Percentiles rank a stretch among this genome's conserved stretches.
Conservation (phyloP, 1,284 basidiomycete genomes). For the Anthracocystis walkeri region DNA sequence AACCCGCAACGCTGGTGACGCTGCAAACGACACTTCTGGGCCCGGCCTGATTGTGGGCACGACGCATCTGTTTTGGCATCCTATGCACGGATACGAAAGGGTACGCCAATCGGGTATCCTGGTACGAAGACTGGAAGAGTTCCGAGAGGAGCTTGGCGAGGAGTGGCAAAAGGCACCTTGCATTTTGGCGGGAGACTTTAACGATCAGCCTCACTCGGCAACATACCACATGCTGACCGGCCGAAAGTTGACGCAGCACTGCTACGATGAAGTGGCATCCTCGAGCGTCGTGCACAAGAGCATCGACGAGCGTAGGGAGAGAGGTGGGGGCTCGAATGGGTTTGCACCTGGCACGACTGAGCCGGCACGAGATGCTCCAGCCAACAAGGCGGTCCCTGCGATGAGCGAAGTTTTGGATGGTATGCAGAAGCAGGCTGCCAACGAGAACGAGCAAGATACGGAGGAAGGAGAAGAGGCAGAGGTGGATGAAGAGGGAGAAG, state of each 20-base stretch:
- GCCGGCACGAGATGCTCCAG: conserved; percentile 45
- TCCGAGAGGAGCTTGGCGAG: conserved; percentile 72
- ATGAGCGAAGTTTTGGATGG: conserved; percentile 66
- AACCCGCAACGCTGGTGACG: conserved; percentile 1
- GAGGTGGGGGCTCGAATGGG: conserved; percentile 36
- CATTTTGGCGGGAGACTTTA: conserved; percentile 90
- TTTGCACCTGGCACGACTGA: conserved; percentile 58
- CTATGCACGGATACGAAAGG: conserved; percentile 81
- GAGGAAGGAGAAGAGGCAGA: conserved; percentile 23
- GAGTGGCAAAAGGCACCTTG: conserved; percentile 77
- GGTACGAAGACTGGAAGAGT: conserved; percentile 76
- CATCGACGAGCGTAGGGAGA: conserved; percentile 74
- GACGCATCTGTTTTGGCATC: conserved; percentile 94
- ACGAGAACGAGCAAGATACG: conserved; percentile 14
- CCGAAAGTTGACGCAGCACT: conserved; percentile 71
- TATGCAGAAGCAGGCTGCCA: conserved; percentile 6
- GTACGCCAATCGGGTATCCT: conserved; percentile 76
- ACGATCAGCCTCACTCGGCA: conserved; percentile 86
- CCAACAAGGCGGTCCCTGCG: conserved; percentile 49
- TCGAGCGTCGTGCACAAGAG: conserved; percentile 86
- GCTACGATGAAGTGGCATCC: conserved; percentile 73
- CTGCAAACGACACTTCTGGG: background rate
- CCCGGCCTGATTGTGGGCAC: conserved; percentile 80
- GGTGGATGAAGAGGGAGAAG: conserved; percentile 69
- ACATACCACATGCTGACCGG: conserved; percentile 81